Base-by-base conservation (phyloP, 257 asterid species). In the Przewalskia tangutica region DNA sequence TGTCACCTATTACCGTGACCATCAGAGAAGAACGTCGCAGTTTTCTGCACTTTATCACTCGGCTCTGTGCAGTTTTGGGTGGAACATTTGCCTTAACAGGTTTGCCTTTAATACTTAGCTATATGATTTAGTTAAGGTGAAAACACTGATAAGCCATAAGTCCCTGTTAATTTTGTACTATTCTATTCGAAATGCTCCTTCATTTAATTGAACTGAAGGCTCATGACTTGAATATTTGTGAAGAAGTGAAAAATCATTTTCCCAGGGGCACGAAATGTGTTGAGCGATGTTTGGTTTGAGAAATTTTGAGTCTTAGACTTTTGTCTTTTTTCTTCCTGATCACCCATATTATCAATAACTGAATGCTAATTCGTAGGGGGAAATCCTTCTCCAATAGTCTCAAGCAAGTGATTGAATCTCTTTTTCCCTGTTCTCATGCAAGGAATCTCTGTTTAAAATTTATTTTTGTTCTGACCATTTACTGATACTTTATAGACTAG, bases 51-150 rank as follows among this genome's bases (percentile, higher is more conserved):
- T 93, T 95, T 85, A 83, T 95, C 83, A 95, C 99, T 36, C 98
- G 99, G 65, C 97, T 95, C 75, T 95, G 97, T 91, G 99, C 99
- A 13, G 97, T 95, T 83, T 88, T 95, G 70, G 99, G 99, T 78
- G 99, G 99, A 66, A 95, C 99, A 84, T 95, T 95, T 87, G 99
- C 99, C 85, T 82, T 94, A 80, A 92, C 99, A 91, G 99, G 98
- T 95, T 82, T 27, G 89, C 79, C 60, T 54, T 80, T 53, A 62
- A 62, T 13, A 46, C 59, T 71, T 20, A 0, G 42, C 59, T 46
- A 59, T 71, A 46, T 6, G 58, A 20, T 46, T 46, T 71, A 6
- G 27, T 44, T 46, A 71, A 71, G 40, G 4, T 71, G 78, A 71
- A 71, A 71, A 23, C 59, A 6, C 58, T 71, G 16, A 18, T 20